Evolutionary conservation across 257 asterid species (phyloP).

Genomic region (Solanum chmielewskii): DNA sequence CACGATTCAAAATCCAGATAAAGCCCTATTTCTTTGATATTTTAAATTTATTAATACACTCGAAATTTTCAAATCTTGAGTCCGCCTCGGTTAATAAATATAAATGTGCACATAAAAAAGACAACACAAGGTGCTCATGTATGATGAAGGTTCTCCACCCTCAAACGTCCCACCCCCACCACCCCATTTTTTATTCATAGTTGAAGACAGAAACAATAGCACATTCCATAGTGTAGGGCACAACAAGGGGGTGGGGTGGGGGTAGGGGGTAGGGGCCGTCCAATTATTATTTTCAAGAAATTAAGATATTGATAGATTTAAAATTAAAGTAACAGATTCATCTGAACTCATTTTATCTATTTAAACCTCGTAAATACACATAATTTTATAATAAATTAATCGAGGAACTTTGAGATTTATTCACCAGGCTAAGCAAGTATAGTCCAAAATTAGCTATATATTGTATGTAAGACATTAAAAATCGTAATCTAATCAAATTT

Average conservation of each 20-base stretch:
- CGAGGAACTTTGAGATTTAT: not conserved
- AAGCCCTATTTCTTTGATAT: no score
- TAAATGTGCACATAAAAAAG: not conserved
- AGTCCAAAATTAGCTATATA: not conserved
- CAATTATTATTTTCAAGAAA: not conserved
- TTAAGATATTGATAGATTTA: not conserved
- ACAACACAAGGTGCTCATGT: not conserved
- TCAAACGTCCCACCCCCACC: not conserved
- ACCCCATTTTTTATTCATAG: not conserved
- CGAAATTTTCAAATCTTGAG: rapidly evolving
- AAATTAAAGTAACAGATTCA: not conserved
- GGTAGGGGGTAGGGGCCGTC: not conserved
- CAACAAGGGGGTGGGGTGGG: not conserved
- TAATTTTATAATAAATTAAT: not conserved
- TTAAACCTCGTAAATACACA: not conserved
- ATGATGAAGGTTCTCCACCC: not conserved
- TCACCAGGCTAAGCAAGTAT: not conserved
- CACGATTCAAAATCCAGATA: no score
- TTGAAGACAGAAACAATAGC: not conserved
- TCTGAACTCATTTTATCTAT: not conserved
- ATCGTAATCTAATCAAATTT: no score
- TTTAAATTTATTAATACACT: no score
- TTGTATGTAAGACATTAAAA: not conserved
- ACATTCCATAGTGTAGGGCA: not conserved
- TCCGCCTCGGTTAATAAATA: not conserved